Percentiles rank a stretch among this genome's conserved stretches.
Conservation (phyloP, 768 basidiomycete species). For the Chlorophyllum brunneum region DNA sequence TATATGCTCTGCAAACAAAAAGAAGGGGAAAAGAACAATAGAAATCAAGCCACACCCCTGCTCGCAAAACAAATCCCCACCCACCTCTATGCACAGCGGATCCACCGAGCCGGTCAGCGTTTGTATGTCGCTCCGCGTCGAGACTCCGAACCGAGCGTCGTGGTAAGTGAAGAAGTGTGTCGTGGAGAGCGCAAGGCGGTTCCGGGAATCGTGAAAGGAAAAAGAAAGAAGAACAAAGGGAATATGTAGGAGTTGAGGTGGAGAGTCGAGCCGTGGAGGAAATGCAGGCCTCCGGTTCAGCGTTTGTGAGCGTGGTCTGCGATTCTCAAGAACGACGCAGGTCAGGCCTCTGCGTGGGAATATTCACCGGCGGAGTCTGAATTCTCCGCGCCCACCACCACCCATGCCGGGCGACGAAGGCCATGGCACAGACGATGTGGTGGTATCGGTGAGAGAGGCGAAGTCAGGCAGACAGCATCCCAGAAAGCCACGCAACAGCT, state of each 20-base stretch:
- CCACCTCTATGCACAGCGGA: not conserved
- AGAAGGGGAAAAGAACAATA: not conserved
- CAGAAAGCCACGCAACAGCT: not conserved
- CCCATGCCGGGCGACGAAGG: not conserved
- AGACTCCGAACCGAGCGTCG: conserved; percentile 1
- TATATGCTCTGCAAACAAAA: not conserved
- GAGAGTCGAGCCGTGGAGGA: not conserved
- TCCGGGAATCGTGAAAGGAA: too few relatives aligned
- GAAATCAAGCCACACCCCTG: not conserved
- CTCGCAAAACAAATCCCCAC: not conserved
- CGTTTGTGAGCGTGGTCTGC: conserved; percentile 9
- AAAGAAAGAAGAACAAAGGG: too few relatives aligned
- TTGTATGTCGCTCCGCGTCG: not conserved
- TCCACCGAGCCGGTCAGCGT: not conserved
- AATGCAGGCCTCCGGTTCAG: conserved; percentile 1
- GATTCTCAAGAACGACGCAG: conserved; percentile 7
- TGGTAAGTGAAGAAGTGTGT: not conserved
- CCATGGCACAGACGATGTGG: not conserved
- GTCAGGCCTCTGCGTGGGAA: conserved; percentile 17
- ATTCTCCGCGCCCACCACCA: conserved; percentile 11
- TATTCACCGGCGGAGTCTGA: conserved; percentile 21
- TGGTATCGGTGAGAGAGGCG: not conserved
- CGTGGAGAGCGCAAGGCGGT: too few relatives aligned
- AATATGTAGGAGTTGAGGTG: too few relatives aligned
- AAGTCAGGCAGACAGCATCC: not conserved